Evolutionary conservation across 805 yeast genomes (phyloP), one percentile per base, ranked within the genome.

Genomic region (Zygosaccharomyces bailii): DNA sequence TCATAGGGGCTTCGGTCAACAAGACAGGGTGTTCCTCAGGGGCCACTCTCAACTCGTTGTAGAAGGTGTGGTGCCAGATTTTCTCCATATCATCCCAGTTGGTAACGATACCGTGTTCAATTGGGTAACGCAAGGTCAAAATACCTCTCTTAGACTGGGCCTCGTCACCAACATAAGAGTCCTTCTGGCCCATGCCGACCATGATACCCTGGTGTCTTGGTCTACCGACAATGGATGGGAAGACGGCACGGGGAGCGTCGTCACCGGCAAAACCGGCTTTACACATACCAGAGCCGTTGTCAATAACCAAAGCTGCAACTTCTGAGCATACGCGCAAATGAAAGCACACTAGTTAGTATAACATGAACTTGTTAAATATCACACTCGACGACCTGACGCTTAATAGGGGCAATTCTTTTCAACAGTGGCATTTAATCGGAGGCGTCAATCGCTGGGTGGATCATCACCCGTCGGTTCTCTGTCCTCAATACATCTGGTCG

Each of bases 211-310:
- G 98, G 74, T 93, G 99, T 83, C 96, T 90, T 79, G 99, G 98
- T 79, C 99, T 93, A 78, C 99, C 99, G 57, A 91, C 99, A 68
- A 93, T 91, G 53, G 98, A 93, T 69, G 99, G 99, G 91, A 93
- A 93, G 63, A 93, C 99, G 67, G 99, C 98, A 75, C 97, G 86
- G 71, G 99, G 99, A 57, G 98, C 98, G 79, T 93, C 99, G 71
- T 93, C 98, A 80, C 99, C 99, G 82, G 99, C 98, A 72, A 90
- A 93, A 76, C 99, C 99, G 91, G 99, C 99, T 74, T 93, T 93
- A 84, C 99, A 93, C 98, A 93, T 93, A 82, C 99, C 99, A 70
- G 99, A 93, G 79, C 99, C 99, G 78, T 91, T 91, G 74, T 91
- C 99, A 77, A 91, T 91, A 78, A 91, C 98, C 63, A 71, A 67